These are phyloP conservation scores for Cladosporium sp. DNA, from an alignment of 2,329 filamentous ascomycete species.

Conservation along the genomic window DNA sequence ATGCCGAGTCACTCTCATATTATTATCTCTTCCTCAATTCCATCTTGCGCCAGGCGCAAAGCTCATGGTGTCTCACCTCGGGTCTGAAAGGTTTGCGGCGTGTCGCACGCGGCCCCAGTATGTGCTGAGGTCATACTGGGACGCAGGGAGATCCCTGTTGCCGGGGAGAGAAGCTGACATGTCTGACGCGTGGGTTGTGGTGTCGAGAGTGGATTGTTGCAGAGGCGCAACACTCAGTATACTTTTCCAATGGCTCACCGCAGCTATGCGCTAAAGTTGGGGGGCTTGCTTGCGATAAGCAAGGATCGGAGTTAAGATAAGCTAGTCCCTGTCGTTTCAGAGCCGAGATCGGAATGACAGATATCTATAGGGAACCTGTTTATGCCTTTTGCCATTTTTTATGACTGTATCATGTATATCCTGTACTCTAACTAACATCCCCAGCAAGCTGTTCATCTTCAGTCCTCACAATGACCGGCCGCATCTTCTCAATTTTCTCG, in stretches of 20 bases:
- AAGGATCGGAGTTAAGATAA: slow-evolving; percentile 3
- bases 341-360: no score
- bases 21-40: neutral
- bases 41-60: neutral
- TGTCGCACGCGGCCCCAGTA: slow-evolving; percentile 96
- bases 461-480: slow-evolving; percentile 40
- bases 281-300: neutral
- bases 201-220: neutral
- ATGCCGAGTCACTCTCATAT: neutral
- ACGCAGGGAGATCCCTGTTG: slow-evolving; percentile 80
- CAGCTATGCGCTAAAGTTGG: neutral
- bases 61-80: slow-evolving; percentile 67
- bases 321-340: neutral
- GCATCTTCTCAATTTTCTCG: slow-evolving; percentile 49
- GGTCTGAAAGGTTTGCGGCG: slow-evolving; percentile 86
- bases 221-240: neutral
- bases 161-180: slow-evolving; percentile 66
- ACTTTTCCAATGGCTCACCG: slow-evolving; percentile 6
- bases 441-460: neutral
- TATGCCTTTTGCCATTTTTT: neutral
- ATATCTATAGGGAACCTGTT: no score
- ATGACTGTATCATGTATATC: neutral
- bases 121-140: slow-evolving; percentile 86
- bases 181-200: neutral
- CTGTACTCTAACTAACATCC: neutral